Percentiles rank a stretch among this genome's conserved stretches.
Conservation (phyloP, 2,329 filamentous ascomycete species). For the Neonectria punicea region DNA sequence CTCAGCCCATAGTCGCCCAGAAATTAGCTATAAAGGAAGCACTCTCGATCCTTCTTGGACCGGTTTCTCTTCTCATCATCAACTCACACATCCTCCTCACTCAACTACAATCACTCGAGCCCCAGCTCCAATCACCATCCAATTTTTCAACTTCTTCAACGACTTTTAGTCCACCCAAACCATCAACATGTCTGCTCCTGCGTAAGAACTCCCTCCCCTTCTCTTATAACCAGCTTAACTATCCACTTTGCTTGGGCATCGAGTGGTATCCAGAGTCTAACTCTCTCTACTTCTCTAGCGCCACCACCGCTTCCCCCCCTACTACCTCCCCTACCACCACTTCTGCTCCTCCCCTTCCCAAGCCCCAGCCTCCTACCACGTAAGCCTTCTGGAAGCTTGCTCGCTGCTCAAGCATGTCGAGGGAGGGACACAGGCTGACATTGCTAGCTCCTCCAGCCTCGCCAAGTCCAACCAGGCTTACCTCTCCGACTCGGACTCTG, state of each 20-base stretch:
- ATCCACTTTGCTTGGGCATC: slow-evolving; percentile 20
- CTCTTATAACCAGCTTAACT: neutral
- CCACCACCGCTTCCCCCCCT: slow-evolving; percentile 33
- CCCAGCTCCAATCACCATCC: slow-evolving; percentile 32
- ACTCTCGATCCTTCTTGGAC: slow-evolving; percentile 24
- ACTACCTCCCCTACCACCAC: slow-evolving; percentile 32
- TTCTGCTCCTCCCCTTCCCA: slow-evolving; percentile 31
- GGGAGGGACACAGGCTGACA: slow-evolving; percentile 26
- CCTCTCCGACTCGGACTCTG: slow-evolving; percentile 45
- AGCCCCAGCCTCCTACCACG: slow-evolving; percentile 26
- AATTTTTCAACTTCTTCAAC: slow-evolving; percentile 25
- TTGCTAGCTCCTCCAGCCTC: slow-evolving; percentile 27
- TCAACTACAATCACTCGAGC: slow-evolving; percentile 39
- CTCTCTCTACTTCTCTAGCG: slow-evolving; percentile 33
- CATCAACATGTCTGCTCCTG: slow-evolving; percentile 43
- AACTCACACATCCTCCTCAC: slow-evolving; percentile 34
- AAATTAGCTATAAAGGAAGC: slow-evolving; percentile 40
- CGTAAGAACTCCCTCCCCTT: slow-evolving; percentile 32
- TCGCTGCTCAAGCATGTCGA: neutral
- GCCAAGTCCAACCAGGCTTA: slow-evolving; percentile 44
- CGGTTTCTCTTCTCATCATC: slow-evolving; percentile 30
- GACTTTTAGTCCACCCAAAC: slow-evolving; percentile 31
- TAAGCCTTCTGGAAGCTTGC: slow-evolving; percentile 23
- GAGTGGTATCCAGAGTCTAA: slow-evolving; percentile 28
- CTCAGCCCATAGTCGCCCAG: neutral